Conservation (phyloP, 805 yeast genomes). For the Kodamaea kaohsiungensis region DNA sequence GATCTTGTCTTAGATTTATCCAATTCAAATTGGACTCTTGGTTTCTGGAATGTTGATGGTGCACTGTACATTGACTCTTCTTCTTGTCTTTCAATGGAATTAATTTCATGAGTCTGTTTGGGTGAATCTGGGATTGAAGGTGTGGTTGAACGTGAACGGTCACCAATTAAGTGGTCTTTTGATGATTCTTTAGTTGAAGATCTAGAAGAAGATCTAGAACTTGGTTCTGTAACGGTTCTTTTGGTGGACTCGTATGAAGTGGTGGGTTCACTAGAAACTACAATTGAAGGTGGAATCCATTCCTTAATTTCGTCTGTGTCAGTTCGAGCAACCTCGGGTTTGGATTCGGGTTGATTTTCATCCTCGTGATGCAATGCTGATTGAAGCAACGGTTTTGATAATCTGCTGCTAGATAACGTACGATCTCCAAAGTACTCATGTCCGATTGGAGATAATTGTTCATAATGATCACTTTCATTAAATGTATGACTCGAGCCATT, state of each 20-base stretch:
- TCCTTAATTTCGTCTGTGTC: neutral
- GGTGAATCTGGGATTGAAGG: neutral
- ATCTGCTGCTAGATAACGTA: neutral
- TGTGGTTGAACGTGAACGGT: neutral
- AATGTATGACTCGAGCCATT: neutral
- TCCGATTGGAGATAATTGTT: neutral
- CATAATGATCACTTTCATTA: neutral
- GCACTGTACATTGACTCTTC: neutral
- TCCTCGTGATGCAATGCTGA: neutral
- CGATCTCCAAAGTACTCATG: neutral
- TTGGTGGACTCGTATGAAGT: neutral
- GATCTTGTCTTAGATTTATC: neutral
- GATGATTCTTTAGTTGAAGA: neutral
- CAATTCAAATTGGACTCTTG: neutral
- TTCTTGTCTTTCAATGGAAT: neutral
- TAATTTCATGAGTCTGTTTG: neutral
- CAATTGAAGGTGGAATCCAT: neutral
- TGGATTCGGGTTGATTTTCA: no score
- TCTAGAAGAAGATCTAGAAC: neutral
- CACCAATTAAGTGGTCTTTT: neutral
- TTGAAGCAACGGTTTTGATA: neutral
- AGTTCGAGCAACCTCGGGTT: no score
- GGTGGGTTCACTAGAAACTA: neutral
- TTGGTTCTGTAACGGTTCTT: neutral
- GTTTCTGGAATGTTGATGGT: neutral